A percentile compares a stretch with the other conserved stretches of the same genome.
Conservation (phyloP, 306 rosid species). For the Oxytropis ochrocephala region DNA sequence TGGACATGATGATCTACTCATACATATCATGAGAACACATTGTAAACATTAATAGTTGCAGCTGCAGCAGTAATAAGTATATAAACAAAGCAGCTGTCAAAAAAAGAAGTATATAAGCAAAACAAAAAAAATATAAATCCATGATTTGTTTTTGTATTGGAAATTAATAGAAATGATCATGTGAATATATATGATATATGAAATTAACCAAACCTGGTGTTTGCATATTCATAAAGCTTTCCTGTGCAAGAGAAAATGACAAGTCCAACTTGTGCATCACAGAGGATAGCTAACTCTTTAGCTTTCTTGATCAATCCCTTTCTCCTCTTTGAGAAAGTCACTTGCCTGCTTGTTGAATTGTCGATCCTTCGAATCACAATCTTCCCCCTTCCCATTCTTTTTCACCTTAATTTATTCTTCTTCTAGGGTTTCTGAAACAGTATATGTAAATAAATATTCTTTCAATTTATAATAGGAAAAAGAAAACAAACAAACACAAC, state of each 20-base stretch:
- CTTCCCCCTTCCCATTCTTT: slow-evolving; percentile 82
- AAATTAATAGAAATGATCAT: not conserved
- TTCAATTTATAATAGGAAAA: no score
- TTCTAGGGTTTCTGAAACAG: slow-evolving; percentile 44
- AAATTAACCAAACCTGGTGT: slow-evolving; percentile 50
- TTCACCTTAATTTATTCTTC: not conserved
- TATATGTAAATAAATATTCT: no score
- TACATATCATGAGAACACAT: no score
- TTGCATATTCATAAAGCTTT: slow-evolving; percentile 75
- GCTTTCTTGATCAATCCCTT: slow-evolving; percentile 91
- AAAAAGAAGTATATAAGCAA: no score
- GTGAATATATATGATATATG: not conserved
- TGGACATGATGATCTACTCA: no score
- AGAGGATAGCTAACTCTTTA: slow-evolving; percentile 68
- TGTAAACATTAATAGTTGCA: no score
- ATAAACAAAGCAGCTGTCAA: no score
- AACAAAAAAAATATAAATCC: no score
- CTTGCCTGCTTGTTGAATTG: slow-evolving; percentile 72
- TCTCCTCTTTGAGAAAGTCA: slow-evolving; percentile 89
- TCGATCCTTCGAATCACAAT: slow-evolving; percentile 78
- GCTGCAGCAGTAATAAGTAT: no score
- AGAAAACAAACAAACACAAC: no score
- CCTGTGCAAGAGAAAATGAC: slow-evolving; percentile 70
- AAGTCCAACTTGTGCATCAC: slow-evolving; percentile 84
- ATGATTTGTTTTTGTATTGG: not conserved